Evolutionary conservation across 495 filamentous ascomycete genomes (phyloP), one percentile per base, ranked within the genome.

Genomic region (Penicillium salamii): DNA sequence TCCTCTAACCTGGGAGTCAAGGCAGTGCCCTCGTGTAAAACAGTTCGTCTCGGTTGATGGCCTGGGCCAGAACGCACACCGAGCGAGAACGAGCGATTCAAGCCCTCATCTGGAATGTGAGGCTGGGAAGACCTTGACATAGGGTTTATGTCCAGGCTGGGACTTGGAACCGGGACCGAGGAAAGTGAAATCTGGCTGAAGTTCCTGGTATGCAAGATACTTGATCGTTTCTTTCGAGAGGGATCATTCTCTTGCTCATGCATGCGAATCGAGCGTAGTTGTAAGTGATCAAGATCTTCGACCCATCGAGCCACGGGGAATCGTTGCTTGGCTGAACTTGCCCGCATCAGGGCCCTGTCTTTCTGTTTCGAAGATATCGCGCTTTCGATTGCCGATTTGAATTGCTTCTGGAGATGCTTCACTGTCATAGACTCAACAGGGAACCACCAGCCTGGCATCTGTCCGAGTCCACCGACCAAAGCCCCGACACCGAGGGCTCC

Each of bases 371-470:
- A 87, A 23, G 72, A 78, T 32, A 90, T 65, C 0, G 86, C 86
- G 28, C 76, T 79, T 17, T 78, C 69, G 44, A 89, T 86, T 18
- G 86, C 83, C 48, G 77, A 68, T 52, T 80, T 83, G 68, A 89
- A 88, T 62, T 90, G 86, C 24, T 81, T 77, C 36, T 88, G 65
- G 15, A 88, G 61, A 69, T 90, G 86, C 18, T 78, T 78, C 0
- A 84, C 84, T 0, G 82, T 81, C 14, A 77, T 86, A 0, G 82
- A 86, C 66, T 90, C 86, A 49, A 85, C 65, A 77, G 78, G 47
- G 75, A 88, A 63, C 85, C 84, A 71, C 84, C 74, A 88, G 40
- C 86, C 86, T 5, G 86, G 86, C 84, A 89, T 88, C 51, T 87
- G 82, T n/a, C 86, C 86, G 28, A 90, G 69, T 34, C 86, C 86